phyloP scores from a whole-genome alignment of 208 protist genomes.

The Leishmania aethiopica region DNA sequence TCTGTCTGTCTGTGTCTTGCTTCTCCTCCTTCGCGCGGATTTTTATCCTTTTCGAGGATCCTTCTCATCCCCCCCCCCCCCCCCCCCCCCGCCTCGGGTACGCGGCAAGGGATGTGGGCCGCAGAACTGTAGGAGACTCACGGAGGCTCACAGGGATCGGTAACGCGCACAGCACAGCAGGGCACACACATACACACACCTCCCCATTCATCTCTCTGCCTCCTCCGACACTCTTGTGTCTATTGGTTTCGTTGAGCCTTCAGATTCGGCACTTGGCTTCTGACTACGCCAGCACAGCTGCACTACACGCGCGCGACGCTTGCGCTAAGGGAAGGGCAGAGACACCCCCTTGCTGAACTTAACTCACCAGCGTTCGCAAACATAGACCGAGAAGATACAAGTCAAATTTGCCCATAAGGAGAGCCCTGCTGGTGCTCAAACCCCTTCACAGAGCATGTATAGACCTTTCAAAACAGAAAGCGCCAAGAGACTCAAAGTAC shows the following conservation, averaged over 20 bases:
- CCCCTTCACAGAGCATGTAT: neutral
- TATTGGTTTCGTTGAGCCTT: neutral
- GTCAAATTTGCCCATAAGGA: neutral
- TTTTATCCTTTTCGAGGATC: neutral
- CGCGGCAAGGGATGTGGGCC: neutral
- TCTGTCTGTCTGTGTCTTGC: neutral
- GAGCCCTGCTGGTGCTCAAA: too few species aligned
- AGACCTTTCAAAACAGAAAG: neutral
- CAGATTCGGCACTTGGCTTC: neutral
- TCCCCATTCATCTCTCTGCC: neutral
- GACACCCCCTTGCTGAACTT: neutral
- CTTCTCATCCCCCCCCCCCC: neutral
- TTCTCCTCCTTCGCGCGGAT: neutral
- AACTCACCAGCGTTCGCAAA: neutral
- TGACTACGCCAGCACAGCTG: neutral
- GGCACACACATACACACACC: too few species aligned
- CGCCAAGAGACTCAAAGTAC: neutral
- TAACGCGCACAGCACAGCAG: too few species aligned
- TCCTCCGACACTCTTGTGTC: neutral
- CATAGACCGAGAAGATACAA: neutral
- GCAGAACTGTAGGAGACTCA: too few species aligned
- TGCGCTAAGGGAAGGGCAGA: neutral
- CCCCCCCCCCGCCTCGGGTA: neutral
- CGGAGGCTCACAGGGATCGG: too few species aligned
- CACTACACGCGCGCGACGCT: neutral